Base-by-base conservation (phyloP, 805 yeast genomes). In the Cyberlindnera bimundalis region DNA sequence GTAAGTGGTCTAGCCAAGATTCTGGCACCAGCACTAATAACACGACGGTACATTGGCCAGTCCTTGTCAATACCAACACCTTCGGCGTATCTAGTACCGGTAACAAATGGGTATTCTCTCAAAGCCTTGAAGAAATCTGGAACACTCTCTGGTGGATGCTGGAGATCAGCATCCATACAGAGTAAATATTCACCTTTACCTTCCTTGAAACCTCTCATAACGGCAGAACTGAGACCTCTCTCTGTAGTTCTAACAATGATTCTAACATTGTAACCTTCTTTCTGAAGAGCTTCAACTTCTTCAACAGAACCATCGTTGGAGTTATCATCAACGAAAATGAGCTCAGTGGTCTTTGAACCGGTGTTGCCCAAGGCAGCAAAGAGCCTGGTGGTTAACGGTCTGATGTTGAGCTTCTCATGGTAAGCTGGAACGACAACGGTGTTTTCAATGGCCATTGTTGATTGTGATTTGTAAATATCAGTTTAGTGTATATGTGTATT, bases 101-200 rank as follows among this genome's bases (percentile, higher is more conserved):
- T 58, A 17, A 64, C 75, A 40, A 72, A 72, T 20, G 76, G 68
- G 44, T 65, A 65, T 6, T 55, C 55, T 53, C 62, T 64, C 46
- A 73, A 53, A 8, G 66, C 56, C 37, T 66, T 63, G 33, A 73
- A 60, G 43, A 73, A 54, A 23, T 61, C 65, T 37, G 77, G 77
- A 9, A 71, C 76, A 41, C 65, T 60, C 52, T 73, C 78, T 24
- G 78, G 78, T 32, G 77, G 78, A 51, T 73, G 77, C 55, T 72
- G 75, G 40, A 72, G 60, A 55, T 72, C 78, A 18, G 78, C 78
- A 54, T 72, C 78, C 77, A 72, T 72, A 51, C 78, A 72, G 29
- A 72, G 61, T 41, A 72, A 48, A 47, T 70, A 68, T 35, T 68
- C 66, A 50, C 78, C 78, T 39, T 67, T 56, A 21, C 74, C 68